These are phyloP conservation scores for Populus hybrid DNA, from an alignment of 441 rosid genomes.

Conservation along the genomic window DNA sequence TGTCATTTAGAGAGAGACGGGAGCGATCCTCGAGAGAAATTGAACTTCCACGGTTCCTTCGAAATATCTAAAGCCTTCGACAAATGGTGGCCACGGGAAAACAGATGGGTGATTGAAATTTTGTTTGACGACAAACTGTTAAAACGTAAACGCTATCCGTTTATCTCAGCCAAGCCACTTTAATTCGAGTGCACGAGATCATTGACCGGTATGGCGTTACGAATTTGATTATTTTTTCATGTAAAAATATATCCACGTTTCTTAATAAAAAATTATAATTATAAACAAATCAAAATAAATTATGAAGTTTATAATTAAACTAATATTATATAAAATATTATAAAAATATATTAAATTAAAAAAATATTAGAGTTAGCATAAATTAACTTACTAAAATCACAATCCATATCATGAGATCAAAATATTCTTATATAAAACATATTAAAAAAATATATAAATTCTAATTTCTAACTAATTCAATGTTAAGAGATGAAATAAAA, in stretches of 20 bases:
- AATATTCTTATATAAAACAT: fast-evolving
- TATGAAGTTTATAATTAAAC: too few relatives aligned
- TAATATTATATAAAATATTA: too few relatives aligned
- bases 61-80: slow-evolving; percentile 22
- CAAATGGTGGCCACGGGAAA: background rate
- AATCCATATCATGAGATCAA: too few relatives aligned
- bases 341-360: too few relatives aligned
- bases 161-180: background rate
- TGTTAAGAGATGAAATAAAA: too few relatives aligned
- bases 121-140: background rate
- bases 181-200: background rate
- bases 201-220: background rate
- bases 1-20: slow-evolving; percentile 34
- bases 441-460: too few relatives aligned
- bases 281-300: too few relatives aligned
- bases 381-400: fast-evolving
- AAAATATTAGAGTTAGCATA: too few relatives aligned
- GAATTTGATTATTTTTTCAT: too few relatives aligned
- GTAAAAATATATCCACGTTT: too few relatives aligned
- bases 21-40: background rate
- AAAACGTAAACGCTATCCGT: background rate
- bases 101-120: background rate
- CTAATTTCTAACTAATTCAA: too few relatives aligned
- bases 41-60: slow-evolving; percentile 3
- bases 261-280: too few relatives aligned